Percentiles rank a stretch among this genome's conserved stretches.
These are phyloP conservation scores for Curvularia verruculosa DNA, from an alignment of 2,329 filamentous ascomycete species.

Conservation along the genomic window DNA sequence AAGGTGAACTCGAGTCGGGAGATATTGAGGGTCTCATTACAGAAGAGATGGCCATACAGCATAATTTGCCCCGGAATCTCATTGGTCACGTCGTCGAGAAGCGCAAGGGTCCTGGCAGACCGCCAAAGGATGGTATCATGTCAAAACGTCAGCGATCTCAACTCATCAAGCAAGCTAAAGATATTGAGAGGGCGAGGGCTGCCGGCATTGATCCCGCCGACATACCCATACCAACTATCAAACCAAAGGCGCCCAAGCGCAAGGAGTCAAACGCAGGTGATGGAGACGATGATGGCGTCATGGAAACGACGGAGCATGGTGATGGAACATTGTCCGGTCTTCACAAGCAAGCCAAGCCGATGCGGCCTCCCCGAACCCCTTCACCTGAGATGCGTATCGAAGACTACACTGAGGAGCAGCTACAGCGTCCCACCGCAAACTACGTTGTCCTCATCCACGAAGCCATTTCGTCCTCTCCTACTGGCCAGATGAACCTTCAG, in stretches of 20 bases:
- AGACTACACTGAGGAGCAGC: constrained; percentile 74
- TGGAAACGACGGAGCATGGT: constrained; percentile 48
- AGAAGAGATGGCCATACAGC: constrained; percentile 49
- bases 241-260: constrained; percentile 44
- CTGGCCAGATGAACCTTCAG: constrained; percentile 65
- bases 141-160: constrained; percentile 75
- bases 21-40: constrained; percentile 45
- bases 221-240: constrained; percentile 42
- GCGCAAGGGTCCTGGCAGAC: constrained; percentile 78
- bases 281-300: constrained; percentile 42
- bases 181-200: constrained; percentile 51
- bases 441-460: constrained; percentile 70
- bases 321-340: constrained; percentile 47
- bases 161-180: constrained; percentile 65
- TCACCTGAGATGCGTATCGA: constrained; percentile 67
- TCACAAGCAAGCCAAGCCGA: constrained; percentile 56
- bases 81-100: constrained; percentile 59
- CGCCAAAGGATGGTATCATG: constrained; percentile 83
- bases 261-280: constrained; percentile 49
- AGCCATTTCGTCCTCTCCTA: constrained; percentile 62
- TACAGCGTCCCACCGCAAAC: constrained; percentile 69
- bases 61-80: constrained; percentile 46
- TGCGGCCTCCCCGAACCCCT: constrained; percentile 59
- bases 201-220: constrained; percentile 47
- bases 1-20: constrained; percentile 40